Conservation (phyloP, 768 basidiomycete species). For the Serendipita vermifera region DNA sequence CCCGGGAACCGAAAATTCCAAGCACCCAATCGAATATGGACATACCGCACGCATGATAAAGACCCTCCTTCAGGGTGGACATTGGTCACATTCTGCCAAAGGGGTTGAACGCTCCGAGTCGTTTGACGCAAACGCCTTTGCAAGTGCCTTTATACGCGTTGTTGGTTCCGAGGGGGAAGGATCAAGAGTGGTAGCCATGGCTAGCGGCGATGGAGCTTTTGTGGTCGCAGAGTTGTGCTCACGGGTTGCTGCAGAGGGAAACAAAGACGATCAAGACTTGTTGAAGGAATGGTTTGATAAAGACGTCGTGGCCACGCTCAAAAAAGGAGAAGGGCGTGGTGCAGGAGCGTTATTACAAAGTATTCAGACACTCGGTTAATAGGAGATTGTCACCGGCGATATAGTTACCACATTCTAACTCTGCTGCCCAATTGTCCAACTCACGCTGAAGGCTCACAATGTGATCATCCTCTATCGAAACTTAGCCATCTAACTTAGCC, state of each 20-base stretch:
- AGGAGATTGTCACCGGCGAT: too few species aligned
- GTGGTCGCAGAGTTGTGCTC: constrained; percentile 63
- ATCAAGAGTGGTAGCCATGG: constrained; percentile 38
- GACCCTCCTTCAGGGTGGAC: constrained; percentile 79
- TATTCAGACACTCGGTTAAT: constrained; percentile 28
- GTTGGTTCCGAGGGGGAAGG: constrained; percentile 34
- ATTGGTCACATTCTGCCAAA: constrained; percentile 54
- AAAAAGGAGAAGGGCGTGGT: constrained; percentile 51
- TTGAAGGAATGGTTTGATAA: constrained; percentile 48
- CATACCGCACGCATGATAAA: constrained; percentile 81
- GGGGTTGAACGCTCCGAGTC: constrained; percentile 37
- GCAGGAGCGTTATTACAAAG: constrained; percentile 55
- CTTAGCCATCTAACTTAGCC: too few species aligned
- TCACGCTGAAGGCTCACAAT: too few species aligned
- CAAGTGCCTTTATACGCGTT: constrained; percentile 38
- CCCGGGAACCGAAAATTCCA: constrained; percentile 35
- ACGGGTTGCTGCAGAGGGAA: constrained; percentile 30
- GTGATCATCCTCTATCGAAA: too few species aligned
- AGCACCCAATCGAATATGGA: constrained; percentile 68
- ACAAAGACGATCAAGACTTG: constrained; percentile 28
- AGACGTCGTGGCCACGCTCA: constrained; percentile 35
- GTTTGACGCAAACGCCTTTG: constrained; percentile 52
- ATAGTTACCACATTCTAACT: too few species aligned
- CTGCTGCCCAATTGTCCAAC: too few species aligned
- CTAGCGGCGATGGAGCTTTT: constrained; percentile 52